These are phyloP conservation scores for Pichia cabralensis DNA, from an alignment of 805 yeast species.

Conservation along the genomic window DNA sequence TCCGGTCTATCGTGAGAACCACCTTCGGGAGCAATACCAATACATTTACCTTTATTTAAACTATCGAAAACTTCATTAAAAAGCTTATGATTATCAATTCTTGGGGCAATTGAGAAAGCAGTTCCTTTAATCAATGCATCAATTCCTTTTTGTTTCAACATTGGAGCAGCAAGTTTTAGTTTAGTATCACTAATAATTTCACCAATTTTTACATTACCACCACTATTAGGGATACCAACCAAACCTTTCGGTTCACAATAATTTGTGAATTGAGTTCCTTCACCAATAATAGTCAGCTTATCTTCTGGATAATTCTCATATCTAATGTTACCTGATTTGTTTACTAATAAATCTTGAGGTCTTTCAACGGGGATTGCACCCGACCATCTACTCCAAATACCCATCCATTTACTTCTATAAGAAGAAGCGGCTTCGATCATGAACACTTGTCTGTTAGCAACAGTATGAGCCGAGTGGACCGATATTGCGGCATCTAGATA, in stretches of 20 bases:
- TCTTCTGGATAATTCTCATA: slow-evolving; percentile 39
- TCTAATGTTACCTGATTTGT: slow-evolving; percentile 50
- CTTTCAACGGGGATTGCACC: slow-evolving; percentile 86
- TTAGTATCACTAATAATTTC: slow-evolving; percentile 65
- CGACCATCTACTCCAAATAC: slow-evolving; percentile 63
- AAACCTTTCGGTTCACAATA: slow-evolving; percentile 61
- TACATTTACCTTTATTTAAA: slow-evolving; percentile 57
- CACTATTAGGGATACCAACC: slow-evolving; percentile 65
- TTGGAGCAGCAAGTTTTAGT: slow-evolving; percentile 56
- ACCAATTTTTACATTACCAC: slow-evolving; percentile 65
- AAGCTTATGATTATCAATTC: slow-evolving; percentile 73
- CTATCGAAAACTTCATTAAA: slow-evolving; percentile 76
- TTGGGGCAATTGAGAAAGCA: slow-evolving; percentile 58
- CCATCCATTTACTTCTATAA: slow-evolving; percentile 56
- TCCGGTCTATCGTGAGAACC: slow-evolving; percentile 97
- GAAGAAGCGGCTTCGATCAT: slow-evolving; percentile 83
- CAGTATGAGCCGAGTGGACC: slow-evolving; percentile 60
- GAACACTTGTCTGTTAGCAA: slow-evolving; percentile 58
- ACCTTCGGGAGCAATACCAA: slow-evolving; percentile 97
- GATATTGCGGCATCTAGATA: slow-evolving; percentile 61
- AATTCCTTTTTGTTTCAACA: slow-evolving; percentile 41
- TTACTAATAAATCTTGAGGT: slow-evolving; percentile 70
- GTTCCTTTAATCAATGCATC: slow-evolving; percentile 42
- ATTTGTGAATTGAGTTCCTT: slow-evolving; percentile 52
- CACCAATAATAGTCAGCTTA: slow-evolving; percentile 52